Evolutionary conservation across 164 flowering plant species (phyloP).

Genomic region (Malania oleifera): DNA sequence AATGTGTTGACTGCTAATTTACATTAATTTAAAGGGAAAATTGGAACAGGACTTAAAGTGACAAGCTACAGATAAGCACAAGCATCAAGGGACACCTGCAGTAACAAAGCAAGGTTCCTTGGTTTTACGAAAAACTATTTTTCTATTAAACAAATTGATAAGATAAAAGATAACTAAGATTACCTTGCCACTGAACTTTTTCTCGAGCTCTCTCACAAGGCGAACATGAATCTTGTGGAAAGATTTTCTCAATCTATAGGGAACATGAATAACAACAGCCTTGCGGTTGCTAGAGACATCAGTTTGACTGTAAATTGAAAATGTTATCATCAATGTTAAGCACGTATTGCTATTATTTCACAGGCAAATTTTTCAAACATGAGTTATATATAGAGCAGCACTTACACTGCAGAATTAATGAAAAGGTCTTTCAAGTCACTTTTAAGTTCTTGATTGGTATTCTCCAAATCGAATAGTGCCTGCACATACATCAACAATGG

Average conservation of each 20-base stretch:
- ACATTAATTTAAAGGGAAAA: too few relatives aligned
- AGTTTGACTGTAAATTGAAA: slow-evolving; percentile 51
- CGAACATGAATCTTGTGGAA: slow-evolving; percentile 75
- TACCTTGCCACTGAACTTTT: slow-evolving; percentile 96
- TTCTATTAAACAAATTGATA: too few relatives aligned
- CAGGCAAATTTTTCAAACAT: neutral
- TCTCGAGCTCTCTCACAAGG: slow-evolving; percentile 90
- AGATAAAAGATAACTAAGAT: neutral
- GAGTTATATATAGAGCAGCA: neutral
- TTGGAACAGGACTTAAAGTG: too few relatives aligned
- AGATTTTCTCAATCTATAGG: slow-evolving; percentile 77
- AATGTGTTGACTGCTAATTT: too few relatives aligned
- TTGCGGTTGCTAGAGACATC: slow-evolving; percentile 75
- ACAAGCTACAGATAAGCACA: too few relatives aligned
- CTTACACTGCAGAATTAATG: slow-evolving; percentile 39
- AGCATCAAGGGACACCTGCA: too few relatives aligned
- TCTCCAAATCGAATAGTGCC: slow-evolving; percentile 54
- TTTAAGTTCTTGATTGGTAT: slow-evolving; percentile 36
- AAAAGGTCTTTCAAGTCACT: slow-evolving; percentile 40
- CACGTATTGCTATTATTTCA: neutral
- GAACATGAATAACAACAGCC: slow-evolving; percentile 81
- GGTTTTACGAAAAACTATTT: too few relatives aligned
- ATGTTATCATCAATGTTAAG: neutral
- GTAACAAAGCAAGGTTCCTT: too few relatives aligned
- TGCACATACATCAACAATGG: slow-evolving; percentile 20